A percentile compares a stretch with the other conserved stretches of the same genome.
These are phyloP conservation scores for Wickerhamomyces queroliae DNA, from an alignment of 805 yeast genomes.

Conservation along the genomic window DNA sequence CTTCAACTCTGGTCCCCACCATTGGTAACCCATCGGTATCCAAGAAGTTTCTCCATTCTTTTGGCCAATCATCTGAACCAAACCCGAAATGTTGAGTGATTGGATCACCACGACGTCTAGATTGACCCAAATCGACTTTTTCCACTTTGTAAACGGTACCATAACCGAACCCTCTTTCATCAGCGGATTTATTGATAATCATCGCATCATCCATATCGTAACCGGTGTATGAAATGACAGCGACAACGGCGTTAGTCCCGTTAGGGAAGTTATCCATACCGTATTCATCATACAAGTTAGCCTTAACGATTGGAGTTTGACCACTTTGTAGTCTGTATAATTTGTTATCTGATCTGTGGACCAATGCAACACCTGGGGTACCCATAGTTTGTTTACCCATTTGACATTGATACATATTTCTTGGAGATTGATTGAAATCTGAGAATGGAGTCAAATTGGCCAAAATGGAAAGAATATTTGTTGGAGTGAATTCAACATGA, in stretches of 20 bases:
- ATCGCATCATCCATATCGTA: slow-evolving; percentile 99
- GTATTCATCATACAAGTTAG: slow-evolving; percentile 87
- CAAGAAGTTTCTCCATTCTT: slow-evolving; percentile 79
- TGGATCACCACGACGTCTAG: slow-evolving; percentile 89
- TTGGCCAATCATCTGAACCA: slow-evolving; percentile 91
- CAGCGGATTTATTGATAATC: slow-evolving; percentile 96
- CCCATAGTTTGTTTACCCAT: slow-evolving; percentile 99
- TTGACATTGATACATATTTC: slow-evolving; percentile 99
- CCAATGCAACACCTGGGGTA: slow-evolving; percentile 95
- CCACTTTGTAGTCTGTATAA: slow-evolving; percentile 90
- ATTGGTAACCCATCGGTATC: slow-evolving; percentile 92
- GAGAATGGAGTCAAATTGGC: slow-evolving; percentile 98
- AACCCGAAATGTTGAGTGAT: slow-evolving; percentile 92
- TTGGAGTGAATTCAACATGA: slow-evolving; percentile 94
- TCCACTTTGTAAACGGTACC: slow-evolving; percentile 96
- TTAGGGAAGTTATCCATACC: slow-evolving; percentile 99
- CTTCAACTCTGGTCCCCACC: slow-evolving; percentile 82
- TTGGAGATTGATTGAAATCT: slow-evolving; percentile 97
- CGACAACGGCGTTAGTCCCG: slow-evolving; percentile 97
- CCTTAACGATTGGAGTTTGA: slow-evolving; percentile 95
- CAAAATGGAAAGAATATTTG: slow-evolving; percentile 87
- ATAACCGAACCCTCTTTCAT: slow-evolving; percentile 96
- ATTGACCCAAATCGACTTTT: slow-evolving; percentile 73
- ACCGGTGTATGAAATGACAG: slow-evolving; percentile 97
- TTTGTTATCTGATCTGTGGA: slow-evolving; percentile 91